A percentile compares a stretch with the other conserved stretches of the same genome.
Evolutionary conservation across 805 yeast species (phyloP).

Genomic region (Barnettozyma sp.): DNA sequence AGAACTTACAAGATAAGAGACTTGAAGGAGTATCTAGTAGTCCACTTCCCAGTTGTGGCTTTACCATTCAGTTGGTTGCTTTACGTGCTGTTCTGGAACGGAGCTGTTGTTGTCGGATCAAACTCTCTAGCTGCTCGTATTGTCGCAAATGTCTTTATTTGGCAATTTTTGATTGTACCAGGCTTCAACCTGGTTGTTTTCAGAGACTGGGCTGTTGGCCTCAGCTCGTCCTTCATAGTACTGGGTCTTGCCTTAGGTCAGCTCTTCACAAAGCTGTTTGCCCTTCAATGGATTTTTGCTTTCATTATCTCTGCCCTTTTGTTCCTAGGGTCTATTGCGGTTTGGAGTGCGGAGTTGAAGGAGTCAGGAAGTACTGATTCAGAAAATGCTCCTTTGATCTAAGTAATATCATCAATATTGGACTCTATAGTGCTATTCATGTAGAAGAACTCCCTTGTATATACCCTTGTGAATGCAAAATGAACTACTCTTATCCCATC

Average conservation of each 20-base stretch:
- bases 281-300: constrained; percentile 84
- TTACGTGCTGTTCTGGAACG: constrained; percentile 77
- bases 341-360: constrained; percentile 33
- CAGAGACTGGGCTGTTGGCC: constrained; percentile 67
- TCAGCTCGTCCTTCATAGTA: constrained; percentile 48
- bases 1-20: constrained; percentile 53
- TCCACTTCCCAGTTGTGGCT: constrained; percentile 63
- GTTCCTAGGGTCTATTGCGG: constrained; percentile 43
- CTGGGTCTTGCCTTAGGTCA: constrained; percentile 70
- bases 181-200: constrained; percentile 46
- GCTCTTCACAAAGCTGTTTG: constrained; percentile 58
- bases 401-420: no score
- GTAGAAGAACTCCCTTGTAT: no score
- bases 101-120: constrained; percentile 54
- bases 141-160: constrained; percentile 64
- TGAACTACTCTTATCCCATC: neutral
- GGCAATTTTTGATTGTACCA: constrained; percentile 72
- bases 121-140: constrained; percentile 54
- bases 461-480: no score
- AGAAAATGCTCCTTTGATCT: constrained; percentile 36
- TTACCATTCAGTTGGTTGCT: constrained; percentile 71
- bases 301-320: constrained; percentile 55
- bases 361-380: constrained; percentile 14
- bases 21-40: constrained; percentile 42
- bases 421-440: no score